Percentiles rank a stretch among this genome's conserved stretches.
phyloP scores from a whole-genome alignment of 1,284 basidiomycete genomes.

The Agaricales sp. region DNA sequence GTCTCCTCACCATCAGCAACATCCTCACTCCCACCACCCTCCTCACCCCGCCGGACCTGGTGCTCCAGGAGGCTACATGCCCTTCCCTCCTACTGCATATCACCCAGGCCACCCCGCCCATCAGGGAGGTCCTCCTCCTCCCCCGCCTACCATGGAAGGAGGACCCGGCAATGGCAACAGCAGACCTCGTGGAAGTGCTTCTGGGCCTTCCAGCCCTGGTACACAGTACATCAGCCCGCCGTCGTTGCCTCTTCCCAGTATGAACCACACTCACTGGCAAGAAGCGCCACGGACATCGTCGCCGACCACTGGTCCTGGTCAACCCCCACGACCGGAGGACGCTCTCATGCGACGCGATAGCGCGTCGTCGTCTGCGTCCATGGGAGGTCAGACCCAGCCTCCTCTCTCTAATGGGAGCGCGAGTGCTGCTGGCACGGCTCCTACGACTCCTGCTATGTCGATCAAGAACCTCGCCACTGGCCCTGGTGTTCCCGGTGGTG shows the following conservation, averaged over 20 bases:
- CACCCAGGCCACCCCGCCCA: neutral
- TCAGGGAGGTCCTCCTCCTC: neutral
- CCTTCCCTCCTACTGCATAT: neutral
- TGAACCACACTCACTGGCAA: neutral
- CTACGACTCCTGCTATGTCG: neutral
- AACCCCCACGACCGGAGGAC: neutral
- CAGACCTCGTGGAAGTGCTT: neutral
- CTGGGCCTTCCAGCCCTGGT: neutral
- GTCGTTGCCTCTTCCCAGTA: neutral
- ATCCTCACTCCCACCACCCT: neutral
- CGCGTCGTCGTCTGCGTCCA: neutral
- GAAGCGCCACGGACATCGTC: neutral
- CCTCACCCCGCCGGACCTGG: neutral
- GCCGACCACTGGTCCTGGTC: neutral
- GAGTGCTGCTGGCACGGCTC: neutral
- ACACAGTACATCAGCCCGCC: neutral
- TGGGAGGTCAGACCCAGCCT: neutral
- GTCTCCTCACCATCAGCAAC: neutral
- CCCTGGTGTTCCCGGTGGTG: neutral
- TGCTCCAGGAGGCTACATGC: slow-evolving; percentile 1
- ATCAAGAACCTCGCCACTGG: neutral
- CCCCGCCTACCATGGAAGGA: neutral
- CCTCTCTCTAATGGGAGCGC: neutral
- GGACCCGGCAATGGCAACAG: neutral
- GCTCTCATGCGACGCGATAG: neutral